These are phyloP conservation scores for Rosa hybrid DNA, from an alignment of 331 rosid species.

Conservation along the genomic window DNA sequence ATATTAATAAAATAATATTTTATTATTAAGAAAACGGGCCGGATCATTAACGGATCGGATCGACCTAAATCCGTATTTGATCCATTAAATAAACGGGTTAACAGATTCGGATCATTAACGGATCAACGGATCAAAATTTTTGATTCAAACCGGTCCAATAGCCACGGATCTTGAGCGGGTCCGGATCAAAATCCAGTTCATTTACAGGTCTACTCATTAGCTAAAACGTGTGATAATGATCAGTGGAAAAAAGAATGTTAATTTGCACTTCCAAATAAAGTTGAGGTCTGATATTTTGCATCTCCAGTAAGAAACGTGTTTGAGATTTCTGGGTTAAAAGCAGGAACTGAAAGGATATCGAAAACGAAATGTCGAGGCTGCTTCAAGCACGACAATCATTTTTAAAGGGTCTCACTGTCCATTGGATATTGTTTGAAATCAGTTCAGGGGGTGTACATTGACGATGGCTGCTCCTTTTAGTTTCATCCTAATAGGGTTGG, in stretches of 20 bases:
- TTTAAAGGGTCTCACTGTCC: not conserved
- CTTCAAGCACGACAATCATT: not conserved
- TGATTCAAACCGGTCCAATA: too few species aligned
- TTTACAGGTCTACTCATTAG: not conserved
- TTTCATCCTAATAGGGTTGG: not conserved
- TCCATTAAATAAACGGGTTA: too few species aligned
- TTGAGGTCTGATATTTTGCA: not conserved
- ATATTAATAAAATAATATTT: too few species aligned
- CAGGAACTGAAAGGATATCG: not conserved
- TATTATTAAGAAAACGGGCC: too few species aligned
- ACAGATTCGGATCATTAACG: too few species aligned
- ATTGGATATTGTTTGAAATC: not conserved
- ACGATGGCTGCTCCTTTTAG: not conserved
- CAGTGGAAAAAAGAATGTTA: not conserved
- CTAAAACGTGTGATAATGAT: not conserved
- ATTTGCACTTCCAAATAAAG: not conserved
- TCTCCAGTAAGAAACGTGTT: not conserved
- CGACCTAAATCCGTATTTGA: too few species aligned
- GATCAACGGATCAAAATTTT: too few species aligned
- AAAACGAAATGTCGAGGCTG: not conserved
- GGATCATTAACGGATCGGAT: too few species aligned
- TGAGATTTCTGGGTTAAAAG: not conserved
- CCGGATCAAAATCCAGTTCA: too few species aligned
- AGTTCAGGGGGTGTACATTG: not conserved
- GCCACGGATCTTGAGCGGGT: too few species aligned